Evolutionary conservation across 371 early-diverging fungal species (phyloP), one percentile per base, ranked within the genome.

Genomic region (Mortierella sp.): DNA sequence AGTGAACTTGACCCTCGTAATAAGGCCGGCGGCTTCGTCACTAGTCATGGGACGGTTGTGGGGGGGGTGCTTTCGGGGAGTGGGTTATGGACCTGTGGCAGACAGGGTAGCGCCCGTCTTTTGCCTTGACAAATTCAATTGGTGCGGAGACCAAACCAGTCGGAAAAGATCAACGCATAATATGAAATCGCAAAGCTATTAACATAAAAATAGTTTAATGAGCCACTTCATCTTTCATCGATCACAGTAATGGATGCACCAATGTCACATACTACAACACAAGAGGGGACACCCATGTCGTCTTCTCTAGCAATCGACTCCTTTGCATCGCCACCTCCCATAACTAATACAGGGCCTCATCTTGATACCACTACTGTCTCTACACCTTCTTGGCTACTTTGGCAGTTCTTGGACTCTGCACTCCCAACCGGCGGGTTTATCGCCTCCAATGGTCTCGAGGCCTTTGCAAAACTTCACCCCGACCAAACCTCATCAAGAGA

Each of bases 381-480:
- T 23, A 62, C 73, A 1, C 78, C 79, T 7, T 73, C 79, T 40
- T 96, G 94, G 95, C 84, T 94, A 4, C 87, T 94, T 2, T 93
- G 92, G 85, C 90, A 94, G 72, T 83, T 97, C 29, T 90, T 95
- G 10, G 97, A 97, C 86, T 96, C 96, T 6, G 95, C 95, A 17
- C 87, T 97, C 15, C 97, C 97, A 0, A 96, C 96, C 0, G 96
- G 97, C 28, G 95, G 95, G 0, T 95, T 95, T 72, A 93, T 95
- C 10, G 91, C 94, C 45, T 95, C 95, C 32, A 90, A 93, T 5
- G 95, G 95, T 0, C 87, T 95, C 1, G 95, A 95, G 75, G 92
- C 94, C 2, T 79, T 79, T 69, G 79, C 79, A 19, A 79, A 79
- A 23, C 62, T 79, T 34, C 70, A 79, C 47, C 74, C 79, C 2